phyloP scores from a whole-genome alignment of 2,329 filamentous ascomycete genomes.

The Dactylellina cionopaga region DNA sequence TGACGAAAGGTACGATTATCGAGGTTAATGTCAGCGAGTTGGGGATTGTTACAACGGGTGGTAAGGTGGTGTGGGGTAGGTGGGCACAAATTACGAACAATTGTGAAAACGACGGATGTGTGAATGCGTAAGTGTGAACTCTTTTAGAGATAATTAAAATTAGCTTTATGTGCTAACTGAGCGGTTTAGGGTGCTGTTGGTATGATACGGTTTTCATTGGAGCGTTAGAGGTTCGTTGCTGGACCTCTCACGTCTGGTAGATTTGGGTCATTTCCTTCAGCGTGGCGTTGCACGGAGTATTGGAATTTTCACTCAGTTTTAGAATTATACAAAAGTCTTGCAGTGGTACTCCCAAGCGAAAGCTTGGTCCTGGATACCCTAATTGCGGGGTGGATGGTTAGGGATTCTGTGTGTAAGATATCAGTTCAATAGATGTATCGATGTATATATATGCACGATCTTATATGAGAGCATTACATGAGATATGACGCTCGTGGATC shows the following conservation, averaged over 20 bases:
- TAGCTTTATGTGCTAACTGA: constrained; percentile 5
- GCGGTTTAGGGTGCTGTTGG: constrained; percentile 37
- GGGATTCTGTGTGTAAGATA: background rate
- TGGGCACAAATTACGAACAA: constrained; percentile 77
- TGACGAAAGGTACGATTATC: constrained; percentile 84
- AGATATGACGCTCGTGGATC: too few relatives aligned
- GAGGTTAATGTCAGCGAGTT: constrained; percentile 95
- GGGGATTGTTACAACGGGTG: constrained; percentile 86
- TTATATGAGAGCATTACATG: background rate
- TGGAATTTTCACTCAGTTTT: constrained; percentile 13
- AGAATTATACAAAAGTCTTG: constrained; percentile 8
- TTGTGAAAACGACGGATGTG: constrained; percentile 71
- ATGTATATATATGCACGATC: background rate
- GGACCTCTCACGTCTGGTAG: background rate
- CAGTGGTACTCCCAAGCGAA: background rate
- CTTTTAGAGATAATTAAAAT: background rate
- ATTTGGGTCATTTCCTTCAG: constrained; percentile 19
- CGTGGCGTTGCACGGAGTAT: constrained; percentile 32
- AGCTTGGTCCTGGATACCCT: too few relatives aligned
- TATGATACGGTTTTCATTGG: constrained; percentile 18
- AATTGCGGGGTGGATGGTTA: background rate
- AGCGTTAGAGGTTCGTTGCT: background rate
- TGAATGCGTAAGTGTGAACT: constrained; percentile 65
- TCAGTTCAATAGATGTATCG: background rate
- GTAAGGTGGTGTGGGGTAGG: constrained; percentile 92